Evolutionary conservation across 2,329 filamentous ascomycete genomes (phyloP), one percentile per base, ranked within the genome.

Genomic region (Zymoseptoria crescenta): DNA sequence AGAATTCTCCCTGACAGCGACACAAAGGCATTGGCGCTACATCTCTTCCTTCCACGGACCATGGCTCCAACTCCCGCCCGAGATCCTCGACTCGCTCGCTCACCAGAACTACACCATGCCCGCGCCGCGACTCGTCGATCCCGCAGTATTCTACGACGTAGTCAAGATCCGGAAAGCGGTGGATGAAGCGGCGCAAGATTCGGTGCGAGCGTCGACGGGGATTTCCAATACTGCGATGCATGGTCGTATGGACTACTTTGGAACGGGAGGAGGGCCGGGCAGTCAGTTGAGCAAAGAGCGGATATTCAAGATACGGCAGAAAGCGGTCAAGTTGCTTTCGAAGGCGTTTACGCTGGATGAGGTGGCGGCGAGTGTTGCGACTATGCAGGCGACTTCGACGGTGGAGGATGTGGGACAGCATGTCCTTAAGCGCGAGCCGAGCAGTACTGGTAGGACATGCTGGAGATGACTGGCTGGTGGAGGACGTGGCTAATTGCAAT

Each of bases 21-120:
- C 21, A 67, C 21, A 67, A 57, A 93, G 89, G 73, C 88, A 93
- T 76, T 93, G 89, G 89, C 83, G 86, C 64, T 90, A 91, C 73
- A 91, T 94, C 60, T 91, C 88, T 21, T 88, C 86, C 28, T 94
- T 89, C 69, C 87, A 92, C 70, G 90, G 89, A 24, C 86, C 88
- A 65, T 94, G 90, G 90, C 82, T 92, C 13, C 87, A 91, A 73
- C 79, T 93, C 58, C 87, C 89, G 20, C 82, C 85, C 63, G 89
- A 93, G 73, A 83, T 91, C 58, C 85, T 95, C 74, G 87, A 92
- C 72, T 85, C 83, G 54, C 82, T 94, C 55, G 89, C 89, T 57
- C 85, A 90, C 75, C 85, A 84, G 72, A 94, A 93, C 75, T 92
- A 87, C 76, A 86, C 87, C 64, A 85, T 87, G 65, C 87, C 87